Conservation (phyloP, 1,284 basidiomycete species). For the Cutaneotrichosporon cyanovorans region DNA sequence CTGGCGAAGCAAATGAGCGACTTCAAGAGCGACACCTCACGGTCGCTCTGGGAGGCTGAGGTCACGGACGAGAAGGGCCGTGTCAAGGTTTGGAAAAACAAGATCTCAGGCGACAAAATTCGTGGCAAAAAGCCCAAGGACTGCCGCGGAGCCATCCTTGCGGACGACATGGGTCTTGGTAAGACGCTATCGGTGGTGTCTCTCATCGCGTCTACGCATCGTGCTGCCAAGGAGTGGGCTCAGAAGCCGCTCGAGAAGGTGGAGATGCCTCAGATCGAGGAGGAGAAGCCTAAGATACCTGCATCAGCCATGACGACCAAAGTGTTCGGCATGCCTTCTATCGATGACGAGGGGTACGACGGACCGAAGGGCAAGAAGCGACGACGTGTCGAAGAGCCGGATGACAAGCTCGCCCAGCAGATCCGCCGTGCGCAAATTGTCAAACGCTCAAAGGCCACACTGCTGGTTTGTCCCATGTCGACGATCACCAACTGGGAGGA, state of each 20-base stretch:
- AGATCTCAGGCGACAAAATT: conserved; percentile 74
- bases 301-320: conserved; percentile 63
- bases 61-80: conserved; percentile 50
- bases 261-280: conserved; percentile 36
- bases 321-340: conserved; percentile 72
- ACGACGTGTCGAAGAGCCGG: conserved; percentile 26
- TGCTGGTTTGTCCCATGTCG: conserved; percentile 94
- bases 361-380: conserved; percentile 33
- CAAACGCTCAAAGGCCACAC: conserved; percentile 73
- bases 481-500: conserved; percentile 99
- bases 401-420: conserved; percentile 28
- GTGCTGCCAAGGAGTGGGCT: conserved; percentile 57
- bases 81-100: conserved; percentile 64
- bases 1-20: background rate
- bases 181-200: conserved; percentile 92
- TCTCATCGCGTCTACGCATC: conserved; percentile 76
- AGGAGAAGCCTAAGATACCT: conserved; percentile 47
- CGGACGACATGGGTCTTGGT: conserved; percentile 96
- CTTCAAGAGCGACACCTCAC: conserved; percentile 22
- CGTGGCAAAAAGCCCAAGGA: conserved; percentile 58
- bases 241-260: conserved; percentile 53
- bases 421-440: conserved; percentile 65
- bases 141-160: conserved; percentile 82
- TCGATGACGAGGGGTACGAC: conserved; percentile 15
- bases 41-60: conserved; percentile 37